Evolutionary conservation across 352 stramenopile genomes (phyloP).

Genomic region (Thraustotheca clavata): DNA sequence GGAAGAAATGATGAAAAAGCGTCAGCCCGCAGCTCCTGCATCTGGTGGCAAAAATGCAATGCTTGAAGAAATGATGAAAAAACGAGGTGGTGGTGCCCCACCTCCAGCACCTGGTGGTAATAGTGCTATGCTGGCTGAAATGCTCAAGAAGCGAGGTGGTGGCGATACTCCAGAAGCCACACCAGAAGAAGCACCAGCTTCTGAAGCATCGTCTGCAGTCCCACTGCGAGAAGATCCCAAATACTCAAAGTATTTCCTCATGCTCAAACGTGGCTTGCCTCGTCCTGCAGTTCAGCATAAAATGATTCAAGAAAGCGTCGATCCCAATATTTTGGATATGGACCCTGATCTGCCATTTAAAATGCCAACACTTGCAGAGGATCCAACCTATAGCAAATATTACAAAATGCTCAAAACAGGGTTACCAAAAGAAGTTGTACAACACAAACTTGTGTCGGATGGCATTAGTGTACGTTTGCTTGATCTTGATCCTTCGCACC

Average conservation of each 20-base stretch:
- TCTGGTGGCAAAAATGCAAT: background rate
- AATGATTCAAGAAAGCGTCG: constrained; percentile 64
- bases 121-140: constrained; percentile 13
- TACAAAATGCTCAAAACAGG: constrained; percentile 23
- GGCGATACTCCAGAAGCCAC: background rate
- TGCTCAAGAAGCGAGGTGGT: constrained; percentile 15
- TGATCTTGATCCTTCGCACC: background rate
- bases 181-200: background rate
- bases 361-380: background rate
- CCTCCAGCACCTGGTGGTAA: background rate
- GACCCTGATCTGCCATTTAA: constrained; percentile 28
- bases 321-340: constrained; percentile 54
- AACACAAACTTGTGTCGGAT: constrained; percentile 18
- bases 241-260: constrained; percentile 79
- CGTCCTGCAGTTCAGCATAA: constrained; percentile 78
- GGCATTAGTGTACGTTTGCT: background rate
- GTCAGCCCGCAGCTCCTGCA: background rate
- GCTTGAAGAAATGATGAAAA: constrained; percentile 15
- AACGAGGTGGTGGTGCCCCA: background rate
- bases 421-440: constrained; percentile 13
- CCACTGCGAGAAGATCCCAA: constrained; percentile 28
- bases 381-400: constrained; percentile 16
- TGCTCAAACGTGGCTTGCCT: constrained; percentile 67
- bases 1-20: constrained; percentile 18
- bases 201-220: background rate